phyloP scores from a whole-genome alignment of 495 filamentous ascomycete genomes.

The Cenococcum geophilum region DNA sequence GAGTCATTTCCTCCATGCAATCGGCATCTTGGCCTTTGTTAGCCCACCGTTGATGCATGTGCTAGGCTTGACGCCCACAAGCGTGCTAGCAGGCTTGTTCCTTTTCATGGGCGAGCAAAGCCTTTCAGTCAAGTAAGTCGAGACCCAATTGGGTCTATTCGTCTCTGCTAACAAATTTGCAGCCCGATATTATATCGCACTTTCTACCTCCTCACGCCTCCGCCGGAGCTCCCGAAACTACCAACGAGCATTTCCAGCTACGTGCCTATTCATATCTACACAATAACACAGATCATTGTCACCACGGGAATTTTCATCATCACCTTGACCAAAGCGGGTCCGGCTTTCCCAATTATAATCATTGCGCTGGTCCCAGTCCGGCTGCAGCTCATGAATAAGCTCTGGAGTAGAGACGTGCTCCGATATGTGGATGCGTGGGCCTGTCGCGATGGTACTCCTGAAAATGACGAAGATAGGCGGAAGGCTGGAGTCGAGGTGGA shows the following conservation, averaged over 20 bases:
- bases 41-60: constrained; percentile 64
- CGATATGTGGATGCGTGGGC: constrained; percentile 64
- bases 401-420: constrained; percentile 57
- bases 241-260: constrained; percentile 49
- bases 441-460: constrained; percentile 59
- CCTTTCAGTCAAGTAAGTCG: constrained; percentile 53
- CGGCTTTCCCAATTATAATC: constrained; percentile 62
- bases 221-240: constrained; percentile 56
- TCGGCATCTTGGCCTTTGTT: constrained; percentile 55
- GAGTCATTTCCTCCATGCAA: constrained; percentile 59
- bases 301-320: constrained; percentile 59
- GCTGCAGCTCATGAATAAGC: constrained; percentile 55
- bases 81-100: constrained; percentile 62
- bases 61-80: constrained; percentile 61
- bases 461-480: constrained; percentile 50
- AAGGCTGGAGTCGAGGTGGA: constrained; percentile 2
- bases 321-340: constrained; percentile 58
- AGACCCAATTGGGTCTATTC: neutral
- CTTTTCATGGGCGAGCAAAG: constrained; percentile 71
- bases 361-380: constrained; percentile 60
- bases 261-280: constrained; percentile 57
- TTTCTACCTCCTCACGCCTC: constrained; percentile 58
- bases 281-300: constrained; percentile 53
- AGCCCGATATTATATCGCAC: constrained; percentile 59
- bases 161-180: neutral